Evolutionary conservation across 345 rosid species (phyloP).

Genomic region (Aquilaria sinensis): DNA sequence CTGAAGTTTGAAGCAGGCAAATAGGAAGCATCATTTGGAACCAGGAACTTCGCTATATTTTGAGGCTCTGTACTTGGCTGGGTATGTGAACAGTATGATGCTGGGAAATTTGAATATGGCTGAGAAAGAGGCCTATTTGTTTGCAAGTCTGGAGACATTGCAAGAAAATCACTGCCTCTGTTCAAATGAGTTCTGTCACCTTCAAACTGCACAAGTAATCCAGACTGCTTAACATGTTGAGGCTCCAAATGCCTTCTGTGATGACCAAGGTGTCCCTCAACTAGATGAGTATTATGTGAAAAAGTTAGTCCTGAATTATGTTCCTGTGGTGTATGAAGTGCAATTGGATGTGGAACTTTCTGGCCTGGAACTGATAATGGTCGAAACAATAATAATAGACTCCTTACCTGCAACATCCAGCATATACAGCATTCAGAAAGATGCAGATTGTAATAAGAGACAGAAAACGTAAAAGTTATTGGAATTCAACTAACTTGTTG

Average conservation of each 20-base stretch:
- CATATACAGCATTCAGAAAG: not conserved
- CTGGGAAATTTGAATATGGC: slow-evolving; percentile 1
- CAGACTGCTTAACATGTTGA: slow-evolving; percentile 4
- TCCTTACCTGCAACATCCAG: slow-evolving; percentile 31
- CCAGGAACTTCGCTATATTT: slow-evolving; percentile 8
- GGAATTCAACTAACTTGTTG: slow-evolving; percentile 30
- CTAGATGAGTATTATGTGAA: slow-evolving; percentile 1
- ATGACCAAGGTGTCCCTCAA: slow-evolving; percentile 7
- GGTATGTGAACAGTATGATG: no score
- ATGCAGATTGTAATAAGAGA: not conserved
- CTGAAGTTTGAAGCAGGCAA: slow-evolving; percentile 10
- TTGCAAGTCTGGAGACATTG: not conserved
- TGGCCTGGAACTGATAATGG: slow-evolving; percentile 26
- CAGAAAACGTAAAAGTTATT: slow-evolving; percentile 3
- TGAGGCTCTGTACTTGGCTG: slow-evolving; percentile 4
- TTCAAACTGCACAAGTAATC: slow-evolving; percentile 7
- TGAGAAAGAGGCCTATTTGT: not conserved
- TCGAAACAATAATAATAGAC: slow-evolving; percentile 32
- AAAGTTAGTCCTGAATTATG: slow-evolving; percentile 21
- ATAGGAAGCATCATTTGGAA: slow-evolving; percentile 3
- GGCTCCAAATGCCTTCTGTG: slow-evolving; percentile 4
- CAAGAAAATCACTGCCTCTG: slow-evolving; percentile 2
- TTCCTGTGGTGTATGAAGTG: slow-evolving; percentile 16
- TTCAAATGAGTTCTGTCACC: slow-evolving; percentile 7
- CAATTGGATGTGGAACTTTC: slow-evolving; percentile 11